A percentile compares a stretch with the other conserved stretches of the same genome.
Conservation (phyloP, 495 filamentous ascomycete species). For the Trichoderma parareesei region DNA sequence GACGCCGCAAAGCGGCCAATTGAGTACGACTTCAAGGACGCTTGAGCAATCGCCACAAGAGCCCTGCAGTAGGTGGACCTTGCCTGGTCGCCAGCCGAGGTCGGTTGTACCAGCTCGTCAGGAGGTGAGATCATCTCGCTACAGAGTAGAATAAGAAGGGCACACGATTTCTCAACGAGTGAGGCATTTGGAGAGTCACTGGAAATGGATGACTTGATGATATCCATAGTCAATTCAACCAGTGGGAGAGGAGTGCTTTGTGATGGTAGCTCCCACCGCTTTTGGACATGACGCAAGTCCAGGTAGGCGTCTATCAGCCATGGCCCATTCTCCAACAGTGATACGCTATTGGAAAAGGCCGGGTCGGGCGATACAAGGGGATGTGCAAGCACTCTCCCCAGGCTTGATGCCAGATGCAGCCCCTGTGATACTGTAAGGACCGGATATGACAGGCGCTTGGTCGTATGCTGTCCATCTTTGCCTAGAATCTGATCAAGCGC, state of each 20-base stretch:
- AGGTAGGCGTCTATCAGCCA: conserved; percentile 22
- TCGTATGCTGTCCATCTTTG: neutral
- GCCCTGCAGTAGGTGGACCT: conserved; percentile 1
- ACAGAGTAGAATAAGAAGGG: conserved; percentile 8
- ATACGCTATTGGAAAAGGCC: neutral
- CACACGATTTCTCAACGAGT: conserved; percentile 1
- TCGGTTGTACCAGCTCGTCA: neutral
- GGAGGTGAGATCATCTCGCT: conserved; percentile 9
- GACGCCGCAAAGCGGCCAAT: conserved; percentile 10
- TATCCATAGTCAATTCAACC: neutral
- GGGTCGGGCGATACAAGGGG: conserved; percentile 4
- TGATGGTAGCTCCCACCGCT: conserved; percentile 12
- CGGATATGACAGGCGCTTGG: neutral
- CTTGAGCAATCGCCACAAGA: conserved; percentile 4
- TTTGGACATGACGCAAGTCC: conserved; percentile 15
- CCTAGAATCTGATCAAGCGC: conserved; percentile 9
- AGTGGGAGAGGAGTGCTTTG: neutral
- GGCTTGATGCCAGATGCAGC: neutral
- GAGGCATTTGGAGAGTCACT: neutral
- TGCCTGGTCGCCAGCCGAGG: neutral
- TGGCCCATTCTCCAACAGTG: conserved; percentile 13
- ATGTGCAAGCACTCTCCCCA: conserved; percentile 6
- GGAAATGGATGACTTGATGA: neutral
- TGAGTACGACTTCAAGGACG: neutral
- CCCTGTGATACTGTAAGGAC: neutral